A percentile compares a stretch with the other conserved stretches of the same genome.
These are phyloP conservation scores for Leptodontidium sp. DNA, from an alignment of 2,329 filamentous ascomycete genomes.

Conservation along the genomic window DNA sequence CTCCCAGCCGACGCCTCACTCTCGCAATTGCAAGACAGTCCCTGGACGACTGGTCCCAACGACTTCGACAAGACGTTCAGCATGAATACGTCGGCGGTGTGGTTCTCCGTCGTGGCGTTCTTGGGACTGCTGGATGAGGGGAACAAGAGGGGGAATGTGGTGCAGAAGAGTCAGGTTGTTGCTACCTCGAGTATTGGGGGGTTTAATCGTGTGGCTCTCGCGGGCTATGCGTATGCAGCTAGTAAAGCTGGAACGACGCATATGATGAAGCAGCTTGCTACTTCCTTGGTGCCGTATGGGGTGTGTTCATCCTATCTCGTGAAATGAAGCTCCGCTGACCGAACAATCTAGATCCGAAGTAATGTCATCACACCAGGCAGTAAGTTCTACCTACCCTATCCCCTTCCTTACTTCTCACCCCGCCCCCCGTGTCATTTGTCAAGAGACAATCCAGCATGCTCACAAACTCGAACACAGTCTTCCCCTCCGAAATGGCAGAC, in stretches of 20 bases:
- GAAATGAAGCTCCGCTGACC: background rate
- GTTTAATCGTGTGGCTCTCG: conserved; percentile 75
- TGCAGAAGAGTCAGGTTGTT: background rate
- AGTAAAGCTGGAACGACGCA: conserved; percentile 78
- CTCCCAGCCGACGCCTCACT: conserved; percentile 43
- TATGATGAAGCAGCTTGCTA: conserved; percentile 72
- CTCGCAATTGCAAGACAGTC: conserved; percentile 44
- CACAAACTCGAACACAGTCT: conserved; percentile 21
- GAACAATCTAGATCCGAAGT: background rate
- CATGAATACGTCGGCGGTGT: conserved; percentile 70
- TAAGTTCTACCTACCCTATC: background rate
- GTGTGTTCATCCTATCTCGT: conserved; percentile 55
- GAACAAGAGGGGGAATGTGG: conserved; percentile 57
- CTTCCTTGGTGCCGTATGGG: conserved; percentile 66
- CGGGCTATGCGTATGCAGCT: conserved; percentile 81
- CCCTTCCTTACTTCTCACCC: background rate
- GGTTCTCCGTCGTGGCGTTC: conserved; percentile 73
- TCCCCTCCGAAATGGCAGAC: conserved; percentile 28
- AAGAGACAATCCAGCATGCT: background rate
- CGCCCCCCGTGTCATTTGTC: background rate
- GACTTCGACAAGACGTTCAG: conserved; percentile 67
- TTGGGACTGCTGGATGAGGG: conserved; percentile 71
- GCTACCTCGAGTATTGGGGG: conserved; percentile 36
- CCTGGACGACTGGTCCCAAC: conserved; percentile 66
- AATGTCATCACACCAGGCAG: conserved; percentile 1